Evolutionary conservation across 2,329 filamentous ascomycete species (phyloP).

Genomic region (Talaromyces sp.): DNA sequence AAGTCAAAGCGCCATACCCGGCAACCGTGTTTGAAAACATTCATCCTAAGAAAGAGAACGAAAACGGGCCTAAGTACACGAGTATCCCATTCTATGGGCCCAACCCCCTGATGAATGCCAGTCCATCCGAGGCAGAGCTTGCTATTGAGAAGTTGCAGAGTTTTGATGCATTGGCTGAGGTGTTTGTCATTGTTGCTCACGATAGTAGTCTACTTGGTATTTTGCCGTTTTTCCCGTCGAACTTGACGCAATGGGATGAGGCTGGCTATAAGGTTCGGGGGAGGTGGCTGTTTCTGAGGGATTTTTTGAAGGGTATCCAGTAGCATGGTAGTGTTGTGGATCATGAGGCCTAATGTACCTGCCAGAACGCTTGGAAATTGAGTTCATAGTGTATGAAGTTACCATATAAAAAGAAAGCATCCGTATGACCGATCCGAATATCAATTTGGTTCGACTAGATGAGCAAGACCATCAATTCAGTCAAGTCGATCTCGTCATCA

Average conservation of each 20-base stretch:
- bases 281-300: conserved; percentile 10
- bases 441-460: not conserved
- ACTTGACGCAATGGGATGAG: conserved; percentile 7
- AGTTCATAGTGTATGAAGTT: not conserved
- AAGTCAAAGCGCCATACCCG: not conserved
- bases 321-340: not conserved
- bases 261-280: not conserved
- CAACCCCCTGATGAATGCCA: not conserved
- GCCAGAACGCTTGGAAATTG: not conserved
- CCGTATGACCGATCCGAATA: not conserved
- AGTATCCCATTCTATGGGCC: conserved; percentile 10
- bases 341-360: too few relatives aligned
- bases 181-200: conserved; percentile 21
- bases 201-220: conserved; percentile 13
- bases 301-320: not conserved
- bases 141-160: conserved; percentile 9
- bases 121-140: not conserved
- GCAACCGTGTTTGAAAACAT: not conserved
- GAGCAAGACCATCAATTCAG: not conserved
- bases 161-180: conserved; percentile 11
- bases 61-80: not conserved
- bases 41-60: not conserved
- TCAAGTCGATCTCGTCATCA: not conserved
- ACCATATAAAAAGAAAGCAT: not conserved
- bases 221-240: conserved; percentile 11